Conservation (phyloP, 2,329 filamentous ascomycete species). For the Fusarium staphyleae region DNA sequence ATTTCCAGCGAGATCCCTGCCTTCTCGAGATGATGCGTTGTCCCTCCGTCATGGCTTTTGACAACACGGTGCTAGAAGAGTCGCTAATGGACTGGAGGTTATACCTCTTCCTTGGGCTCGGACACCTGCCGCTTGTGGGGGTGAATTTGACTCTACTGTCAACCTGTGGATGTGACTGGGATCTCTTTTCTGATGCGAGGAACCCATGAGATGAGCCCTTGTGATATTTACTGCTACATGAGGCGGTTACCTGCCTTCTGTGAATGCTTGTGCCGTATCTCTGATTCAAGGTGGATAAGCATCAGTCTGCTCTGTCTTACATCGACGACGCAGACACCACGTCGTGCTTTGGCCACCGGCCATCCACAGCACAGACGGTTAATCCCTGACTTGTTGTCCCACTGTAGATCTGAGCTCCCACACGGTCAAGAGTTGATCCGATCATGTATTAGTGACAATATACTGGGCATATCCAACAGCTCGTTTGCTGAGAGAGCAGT, state of each 20-base stretch:
- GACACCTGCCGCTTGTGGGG: slow-evolving; percentile 27
- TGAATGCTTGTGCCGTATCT: slow-evolving; percentile 34
- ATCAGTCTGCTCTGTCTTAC: slow-evolving; percentile 27
- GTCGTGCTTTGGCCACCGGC: slow-evolving; percentile 27
- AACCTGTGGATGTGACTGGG: neutral
- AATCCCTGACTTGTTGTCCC: slow-evolving; percentile 14
- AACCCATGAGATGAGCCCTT: slow-evolving; percentile 18
- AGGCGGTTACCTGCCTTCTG: slow-evolving; percentile 16
- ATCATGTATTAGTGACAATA: slow-evolving; percentile 18
- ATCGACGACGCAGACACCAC: slow-evolving; percentile 34
- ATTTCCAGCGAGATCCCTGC: slow-evolving; percentile 26
- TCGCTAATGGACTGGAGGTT: slow-evolving; percentile 23
- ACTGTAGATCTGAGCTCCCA: slow-evolving; percentile 12
- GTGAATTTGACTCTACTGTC: slow-evolving; percentile 17
- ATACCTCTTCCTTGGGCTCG: slow-evolving; percentile 2
- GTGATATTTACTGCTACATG: slow-evolving; percentile 31
- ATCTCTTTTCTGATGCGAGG: neutral
- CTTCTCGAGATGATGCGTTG: slow-evolving; percentile 31
- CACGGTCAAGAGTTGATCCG: slow-evolving; percentile 20
- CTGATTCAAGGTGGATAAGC: slow-evolving; percentile 25
- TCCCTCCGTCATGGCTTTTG: slow-evolving; percentile 29
- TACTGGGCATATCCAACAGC: neutral
- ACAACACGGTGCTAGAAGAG: slow-evolving; percentile 33
- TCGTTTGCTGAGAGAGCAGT: neutral
- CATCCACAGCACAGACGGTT: slow-evolving; percentile 11